phyloP scores from a whole-genome alignment of 345 rosid species.

The Eucalyptus erythrocorys region DNA sequence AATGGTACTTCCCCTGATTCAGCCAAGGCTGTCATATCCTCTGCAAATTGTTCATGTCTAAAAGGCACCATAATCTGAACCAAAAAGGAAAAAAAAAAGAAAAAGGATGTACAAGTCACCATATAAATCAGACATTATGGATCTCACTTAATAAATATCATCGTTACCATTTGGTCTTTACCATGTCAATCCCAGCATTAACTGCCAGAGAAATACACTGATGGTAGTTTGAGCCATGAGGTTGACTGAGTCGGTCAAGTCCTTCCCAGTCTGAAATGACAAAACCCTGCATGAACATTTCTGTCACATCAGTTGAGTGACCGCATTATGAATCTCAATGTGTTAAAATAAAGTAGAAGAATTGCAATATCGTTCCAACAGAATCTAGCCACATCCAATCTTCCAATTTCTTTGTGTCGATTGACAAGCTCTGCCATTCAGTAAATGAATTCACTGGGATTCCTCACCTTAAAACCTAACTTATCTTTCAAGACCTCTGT shows the following conservation, averaged over 20 bases:
- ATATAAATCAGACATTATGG: not conserved
- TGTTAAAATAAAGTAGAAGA: not conserved
- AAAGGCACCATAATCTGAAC: conserved; percentile 86
- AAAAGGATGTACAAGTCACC: not conserved
- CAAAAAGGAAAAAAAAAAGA: not conserved
- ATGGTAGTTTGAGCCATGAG: conserved; percentile 62
- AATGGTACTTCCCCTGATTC: conserved; percentile 67
- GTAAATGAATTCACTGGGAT: not conserved
- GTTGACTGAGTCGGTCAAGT: conserved; percentile 51
- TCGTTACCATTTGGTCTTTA: not conserved
- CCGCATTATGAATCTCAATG: not conserved
- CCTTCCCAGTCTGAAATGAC: conserved; percentile 85
- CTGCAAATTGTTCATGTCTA: conserved; percentile 35
- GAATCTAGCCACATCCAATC: not conserved
- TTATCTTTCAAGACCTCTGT: conserved; percentile 66
- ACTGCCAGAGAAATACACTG: conserved; percentile 40
- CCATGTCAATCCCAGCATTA: conserved; percentile 96
- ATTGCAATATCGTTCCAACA: not conserved
- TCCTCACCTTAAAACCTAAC: conserved; percentile 67
- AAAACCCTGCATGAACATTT: conserved; percentile 50
- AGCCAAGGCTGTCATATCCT: conserved; percentile 38
- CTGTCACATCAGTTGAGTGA: not conserved
- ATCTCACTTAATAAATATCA: not conserved
- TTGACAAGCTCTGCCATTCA: not conserved
- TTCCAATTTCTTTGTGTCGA: not conserved